These are phyloP conservation scores for Termitomyces sp. DNA, from an alignment of 768 basidiomycete genomes.

Conservation along the genomic window DNA sequence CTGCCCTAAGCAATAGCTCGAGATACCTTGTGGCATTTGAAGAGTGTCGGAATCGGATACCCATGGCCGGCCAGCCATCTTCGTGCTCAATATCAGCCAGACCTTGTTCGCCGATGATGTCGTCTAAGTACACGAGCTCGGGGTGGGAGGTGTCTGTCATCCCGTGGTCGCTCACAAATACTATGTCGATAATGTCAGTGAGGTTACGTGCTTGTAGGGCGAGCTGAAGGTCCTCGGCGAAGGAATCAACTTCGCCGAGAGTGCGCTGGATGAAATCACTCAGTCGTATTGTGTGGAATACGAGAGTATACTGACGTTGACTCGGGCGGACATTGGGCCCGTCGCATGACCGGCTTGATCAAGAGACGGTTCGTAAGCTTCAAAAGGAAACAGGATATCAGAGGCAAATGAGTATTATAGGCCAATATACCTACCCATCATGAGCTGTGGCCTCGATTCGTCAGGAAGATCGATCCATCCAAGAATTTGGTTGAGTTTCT, in stretches of 20 bases:
- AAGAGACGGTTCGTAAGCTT: constrained; percentile 79
- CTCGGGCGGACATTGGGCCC: constrained; percentile 62
- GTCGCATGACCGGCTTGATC: constrained; percentile 79
- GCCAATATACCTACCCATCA: constrained; percentile 44
- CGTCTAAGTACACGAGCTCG: constrained; percentile 73
- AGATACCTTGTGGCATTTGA: constrained; percentile 55
- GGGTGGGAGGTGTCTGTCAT: constrained; percentile 86
- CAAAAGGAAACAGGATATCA: constrained; percentile 1
- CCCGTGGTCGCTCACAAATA: constrained; percentile 91
- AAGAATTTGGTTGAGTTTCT: constrained; percentile 74
- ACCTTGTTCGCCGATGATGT: constrained; percentile 65
- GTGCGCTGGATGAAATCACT: constrained; percentile 39
- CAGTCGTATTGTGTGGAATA: neutral
- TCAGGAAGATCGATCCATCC: constrained; percentile 79
- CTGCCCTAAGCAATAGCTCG: constrained; percentile 45
- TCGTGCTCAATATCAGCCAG: constrained; percentile 58
- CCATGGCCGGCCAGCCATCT: constrained; percentile 91
- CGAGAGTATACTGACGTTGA: constrained; percentile 49
- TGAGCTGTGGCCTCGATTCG: constrained; percentile 67
- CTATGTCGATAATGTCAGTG: constrained; percentile 76
- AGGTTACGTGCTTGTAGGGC: constrained; percentile 68
- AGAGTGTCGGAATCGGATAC: constrained; percentile 63
- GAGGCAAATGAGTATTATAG: constrained; percentile 11
- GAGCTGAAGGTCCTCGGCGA: constrained; percentile 64
- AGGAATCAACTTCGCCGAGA: constrained; percentile 61